Conservation (phyloP, 352 stramenopile species). For the Globisporangium heterothallicum region DNA sequence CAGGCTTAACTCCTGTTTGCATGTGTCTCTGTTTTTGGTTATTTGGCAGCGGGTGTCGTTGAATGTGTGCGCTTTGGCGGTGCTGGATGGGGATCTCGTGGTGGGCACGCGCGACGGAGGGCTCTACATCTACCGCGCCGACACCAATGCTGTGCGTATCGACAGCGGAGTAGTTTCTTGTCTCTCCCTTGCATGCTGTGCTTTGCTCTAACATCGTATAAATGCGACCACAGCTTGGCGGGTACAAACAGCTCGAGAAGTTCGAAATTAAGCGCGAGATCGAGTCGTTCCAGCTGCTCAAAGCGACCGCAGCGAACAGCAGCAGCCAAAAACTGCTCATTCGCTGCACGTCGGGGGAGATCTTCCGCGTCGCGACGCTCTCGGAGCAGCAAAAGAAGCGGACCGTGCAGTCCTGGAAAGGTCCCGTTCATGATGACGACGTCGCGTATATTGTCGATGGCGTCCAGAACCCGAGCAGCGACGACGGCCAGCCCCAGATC, state of each 20-base stretch:
- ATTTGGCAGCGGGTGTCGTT: conserved; percentile 42
- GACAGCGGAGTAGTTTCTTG: background rate
- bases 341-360: conserved; percentile 47
- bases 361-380: conserved; percentile 31
- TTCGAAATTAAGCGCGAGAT: conserved; percentile 57
- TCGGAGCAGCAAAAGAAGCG: conserved; percentile 17
- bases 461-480: conserved; percentile 16
- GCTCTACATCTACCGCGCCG: conserved; percentile 43
- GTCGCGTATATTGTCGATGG: conserved; percentile 43
- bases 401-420: conserved; percentile 30
- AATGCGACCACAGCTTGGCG: no score
- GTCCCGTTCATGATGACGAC: conserved; percentile 20
- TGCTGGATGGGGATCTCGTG: conserved; percentile 50
- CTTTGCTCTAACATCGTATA: no score
- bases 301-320: background rate
- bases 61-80: conserved; percentile 58
- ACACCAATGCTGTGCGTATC: conserved; percentile 23
- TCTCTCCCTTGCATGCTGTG: no score
- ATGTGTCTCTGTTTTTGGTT: background rate
- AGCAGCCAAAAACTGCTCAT: conserved; percentile 24
- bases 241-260: conserved; percentile 44
- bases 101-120: conserved; percentile 61
- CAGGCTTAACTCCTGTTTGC: background rate
- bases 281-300: conserved; percentile 41
- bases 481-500: conserved; percentile 15